Conservation (phyloP, 2,329 filamentous ascomycete genomes). For the Aspergillus novoparasiticus region DNA sequence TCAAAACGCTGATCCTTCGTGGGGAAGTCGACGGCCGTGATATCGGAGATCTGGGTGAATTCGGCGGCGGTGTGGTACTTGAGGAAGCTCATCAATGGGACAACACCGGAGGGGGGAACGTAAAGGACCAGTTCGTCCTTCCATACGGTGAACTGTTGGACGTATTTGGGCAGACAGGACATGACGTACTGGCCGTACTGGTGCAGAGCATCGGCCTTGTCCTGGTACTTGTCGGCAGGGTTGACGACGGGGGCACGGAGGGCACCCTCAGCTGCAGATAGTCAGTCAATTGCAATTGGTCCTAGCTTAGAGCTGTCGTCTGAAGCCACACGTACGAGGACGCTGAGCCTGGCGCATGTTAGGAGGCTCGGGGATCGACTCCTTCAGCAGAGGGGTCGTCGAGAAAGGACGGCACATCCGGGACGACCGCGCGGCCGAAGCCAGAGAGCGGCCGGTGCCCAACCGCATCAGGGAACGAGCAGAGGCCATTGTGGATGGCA, state of each 20-base stretch:
- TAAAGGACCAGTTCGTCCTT: slow-evolving; percentile 98
- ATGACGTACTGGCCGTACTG: slow-evolving; percentile 96
- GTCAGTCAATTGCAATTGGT: slow-evolving; percentile 13
- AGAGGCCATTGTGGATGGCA: slow-evolving; percentile 46
- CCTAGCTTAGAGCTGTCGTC: slow-evolving; percentile 5
- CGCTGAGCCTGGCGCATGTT: slow-evolving; percentile 68
- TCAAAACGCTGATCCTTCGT: slow-evolving; percentile 96
- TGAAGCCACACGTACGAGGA: slow-evolving; percentile 45
- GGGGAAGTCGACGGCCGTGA: slow-evolving; percentile 94
- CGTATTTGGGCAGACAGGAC: slow-evolving; percentile 94
- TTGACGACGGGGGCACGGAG: slow-evolving; percentile 82
- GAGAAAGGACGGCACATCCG: slow-evolving; percentile 41
- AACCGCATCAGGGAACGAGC: slow-evolving; percentile 49
- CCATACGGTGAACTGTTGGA: slow-evolving; percentile 99
- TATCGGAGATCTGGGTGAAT: slow-evolving; percentile 88
- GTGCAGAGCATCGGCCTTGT: slow-evolving; percentile 85
- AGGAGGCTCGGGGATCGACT: slow-evolving; percentile 60
- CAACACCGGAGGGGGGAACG: slow-evolving; percentile 82
- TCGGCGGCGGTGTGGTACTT: slow-evolving; percentile 98
- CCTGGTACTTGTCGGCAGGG: slow-evolving; percentile 87
- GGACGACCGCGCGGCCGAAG: slow-evolving; percentile 36
- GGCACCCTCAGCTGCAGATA: slow-evolving; percentile 53
- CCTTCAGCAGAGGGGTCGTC: slow-evolving; percentile 47
- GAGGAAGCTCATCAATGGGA: slow-evolving; percentile 91
- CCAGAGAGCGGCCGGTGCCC: slow-evolving; percentile 42